These are phyloP conservation scores for Syzygium jambos DNA, from an alignment of 345 rosid genomes.

Conservation along the genomic window DNA sequence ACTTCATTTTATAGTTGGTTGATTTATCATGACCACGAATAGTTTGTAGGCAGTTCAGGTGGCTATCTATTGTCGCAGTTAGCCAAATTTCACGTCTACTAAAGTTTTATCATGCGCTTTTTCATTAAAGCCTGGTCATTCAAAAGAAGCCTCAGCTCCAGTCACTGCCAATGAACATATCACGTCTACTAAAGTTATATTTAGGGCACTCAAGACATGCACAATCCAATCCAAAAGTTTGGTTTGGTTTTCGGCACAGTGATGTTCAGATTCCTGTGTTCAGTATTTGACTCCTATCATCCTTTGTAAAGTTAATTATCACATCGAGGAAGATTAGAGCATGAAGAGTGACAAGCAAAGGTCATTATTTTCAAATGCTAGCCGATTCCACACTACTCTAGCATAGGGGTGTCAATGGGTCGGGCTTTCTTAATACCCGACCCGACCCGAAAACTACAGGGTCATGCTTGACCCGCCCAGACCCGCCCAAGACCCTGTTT, in stretches of 20 bases:
- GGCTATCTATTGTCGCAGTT: neutral
- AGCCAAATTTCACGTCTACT: no score
- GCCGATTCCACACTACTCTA: conserved; percentile 57
- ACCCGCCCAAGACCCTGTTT: no score
- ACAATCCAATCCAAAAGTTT: neutral
- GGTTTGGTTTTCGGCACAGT: neutral
- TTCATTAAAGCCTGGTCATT: neutral
- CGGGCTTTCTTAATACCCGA: no score
- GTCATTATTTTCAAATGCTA: conserved; percentile 56
- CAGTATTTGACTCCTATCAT: neutral
- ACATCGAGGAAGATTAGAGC: conserved; percentile 79
- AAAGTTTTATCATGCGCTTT: neutral
- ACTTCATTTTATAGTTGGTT: neutral
- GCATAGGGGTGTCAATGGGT: no score
- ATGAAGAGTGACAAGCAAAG: conserved; percentile 62
- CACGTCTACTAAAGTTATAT: no score
- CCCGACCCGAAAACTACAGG: no score
- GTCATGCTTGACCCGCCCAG: no score
- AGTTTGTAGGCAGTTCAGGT: neutral
- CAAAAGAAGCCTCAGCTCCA: neutral
- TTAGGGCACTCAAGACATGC: neutral
- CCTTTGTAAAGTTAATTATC: conserved; percentile 57
- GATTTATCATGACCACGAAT: neutral
- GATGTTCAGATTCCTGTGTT: neutral
- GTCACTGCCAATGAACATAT: neutral